Evolutionary conservation across 2,329 filamentous ascomycete species (phyloP).

Genomic region (Sclerotinia nivalis): DNA sequence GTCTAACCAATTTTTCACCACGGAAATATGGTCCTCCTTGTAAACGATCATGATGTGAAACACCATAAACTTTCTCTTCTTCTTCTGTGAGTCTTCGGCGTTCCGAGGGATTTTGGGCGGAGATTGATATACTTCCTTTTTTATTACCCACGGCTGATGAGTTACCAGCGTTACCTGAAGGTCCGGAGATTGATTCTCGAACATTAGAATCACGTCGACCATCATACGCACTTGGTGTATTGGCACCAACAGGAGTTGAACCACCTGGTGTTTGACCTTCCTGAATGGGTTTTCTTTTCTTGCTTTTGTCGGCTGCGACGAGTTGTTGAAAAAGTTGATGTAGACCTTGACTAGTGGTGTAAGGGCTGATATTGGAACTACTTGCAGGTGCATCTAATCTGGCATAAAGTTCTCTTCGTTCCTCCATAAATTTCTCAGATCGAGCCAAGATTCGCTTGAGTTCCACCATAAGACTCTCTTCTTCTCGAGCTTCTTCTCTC

Average conservation of each 20-base stretch:
- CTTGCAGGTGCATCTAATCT: slow-evolving; percentile 80
- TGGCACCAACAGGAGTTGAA: slow-evolving; percentile 42
- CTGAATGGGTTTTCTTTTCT: slow-evolving; percentile 76
- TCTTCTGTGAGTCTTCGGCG: slow-evolving; percentile 71
- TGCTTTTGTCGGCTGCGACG: slow-evolving; percentile 79
- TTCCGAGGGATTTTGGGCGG: slow-evolving; percentile 46
- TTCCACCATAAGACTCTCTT: slow-evolving; percentile 85
- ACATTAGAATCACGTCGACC: slow-evolving; percentile 42
- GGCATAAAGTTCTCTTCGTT: slow-evolving; percentile 82
- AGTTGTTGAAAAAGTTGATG: slow-evolving; percentile 80
- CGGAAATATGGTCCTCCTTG: slow-evolving; percentile 87
- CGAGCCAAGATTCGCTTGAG: slow-evolving; percentile 88
- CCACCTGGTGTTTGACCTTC: slow-evolving; percentile 51
- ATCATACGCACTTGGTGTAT: slow-evolving; percentile 42
- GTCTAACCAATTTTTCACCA: slow-evolving; percentile 76
- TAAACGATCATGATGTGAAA: slow-evolving; percentile 81
- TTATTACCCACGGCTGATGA: slow-evolving; percentile 30
- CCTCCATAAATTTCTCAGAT: slow-evolving; percentile 81
- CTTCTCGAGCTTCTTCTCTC: slow-evolving; percentile 86
- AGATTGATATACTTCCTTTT: slow-evolving; percentile 35
- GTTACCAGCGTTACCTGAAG: slow-evolving; percentile 42
- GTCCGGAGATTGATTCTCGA: slow-evolving; percentile 38
- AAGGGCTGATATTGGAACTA: slow-evolving; percentile 68
- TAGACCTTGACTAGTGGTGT: slow-evolving; percentile 79
- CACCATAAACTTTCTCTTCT: slow-evolving; percentile 79